Evolutionary conservation across 441 rosid species (phyloP), one percentile per base, ranked within the genome.

Genomic region (Mallotus repandus): DNA sequence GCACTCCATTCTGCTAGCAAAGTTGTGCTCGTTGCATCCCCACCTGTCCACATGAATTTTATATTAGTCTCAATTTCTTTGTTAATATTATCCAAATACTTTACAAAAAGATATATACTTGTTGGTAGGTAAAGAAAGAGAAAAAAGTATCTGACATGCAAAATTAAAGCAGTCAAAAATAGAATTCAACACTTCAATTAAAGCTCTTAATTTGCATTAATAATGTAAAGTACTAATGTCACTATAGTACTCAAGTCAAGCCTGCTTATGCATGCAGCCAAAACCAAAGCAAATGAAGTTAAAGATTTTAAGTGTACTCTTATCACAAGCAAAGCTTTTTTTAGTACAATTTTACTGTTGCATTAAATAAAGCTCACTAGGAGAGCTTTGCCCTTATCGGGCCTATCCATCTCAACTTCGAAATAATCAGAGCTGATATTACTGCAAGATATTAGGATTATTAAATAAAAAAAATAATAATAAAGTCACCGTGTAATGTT

Each of bases 1-100:
- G 65, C 98, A 92, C 79, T 92, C 97, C 83, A 78, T 89, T 76
- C 98, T 84, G 83, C 92, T 91, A 8, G 98, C 98, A 56, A 92
- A 92, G 83, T 92, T 92, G 76, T 92, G 98, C 45, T 92, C 94
- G 45, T 91, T 91, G 83, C 97, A 92, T 22, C 90, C 96, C 74
- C 86, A 69, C 89, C 97, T 92, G 74, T 49, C 19, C 52, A 49
- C 32, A 48, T 16, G 41, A 38, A 38, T 38, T 38, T 38, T 38
- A 38, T 38, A 38, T 38, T 7, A 45, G 7, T 45, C 49, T 45
- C 49, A 45, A 8, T 45, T 45, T 7, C 2, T 38, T 38, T 7
- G 9, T 45, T 45, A 7, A 45, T 7, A 7, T 45, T 45, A 45
- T 45, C 29, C 57, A 4, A 8, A 16, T 6, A 32, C 52, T 8